Evolutionary conservation across 495 filamentous ascomycete species (phyloP), one percentile per base, ranked within the genome.

Genomic region (Tetracladium setigerum): DNA sequence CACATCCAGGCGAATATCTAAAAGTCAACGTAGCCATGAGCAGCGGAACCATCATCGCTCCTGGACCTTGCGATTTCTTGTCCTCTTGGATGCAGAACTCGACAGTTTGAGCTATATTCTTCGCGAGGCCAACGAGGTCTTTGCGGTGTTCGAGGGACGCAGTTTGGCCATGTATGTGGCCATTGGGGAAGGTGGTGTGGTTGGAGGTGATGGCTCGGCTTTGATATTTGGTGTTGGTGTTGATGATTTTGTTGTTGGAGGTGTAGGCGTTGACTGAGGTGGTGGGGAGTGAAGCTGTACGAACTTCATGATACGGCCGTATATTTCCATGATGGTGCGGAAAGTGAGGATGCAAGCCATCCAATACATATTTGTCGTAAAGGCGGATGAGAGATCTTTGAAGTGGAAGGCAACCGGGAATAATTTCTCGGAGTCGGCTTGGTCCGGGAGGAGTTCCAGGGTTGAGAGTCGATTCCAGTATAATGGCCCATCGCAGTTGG

Each of bases 331-430:
- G 3, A 27, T 3, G 7, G 22, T 27, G 22, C 22, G 22, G 22
- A 27, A 27, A 27, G 22, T 27, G 7, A 27, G 22, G 7, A 27
- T 27, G 22, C 22, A 27, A 27, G 22, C 22, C 22, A 27, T 27
- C 67, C 66, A 70, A 34, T 63, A 61, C 4, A 66, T 18, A 14
- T 62, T 60, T n/a, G 63, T 53, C 12, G 59, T 67, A 8, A 55
- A 45, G 13, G 62, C 63, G 5, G 42, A 56, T 11, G 18, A 12
- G 4, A 62, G 34, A 35, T 60, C 49, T 0, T 50, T 16, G 39
- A 68, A 70, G 19, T 56, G 42, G 38, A 56, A 64, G 10, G 57
- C 50, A 10, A 65, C 55, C 1, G 63, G 62, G 41, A 67, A 69
- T 2, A 63, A 47, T 19, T 49, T 47, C 5, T 41, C 46, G 11